Evolutionary conservation across 1,284 basidiomycete species (phyloP).

Genomic region (Blastosporella zonata): DNA sequence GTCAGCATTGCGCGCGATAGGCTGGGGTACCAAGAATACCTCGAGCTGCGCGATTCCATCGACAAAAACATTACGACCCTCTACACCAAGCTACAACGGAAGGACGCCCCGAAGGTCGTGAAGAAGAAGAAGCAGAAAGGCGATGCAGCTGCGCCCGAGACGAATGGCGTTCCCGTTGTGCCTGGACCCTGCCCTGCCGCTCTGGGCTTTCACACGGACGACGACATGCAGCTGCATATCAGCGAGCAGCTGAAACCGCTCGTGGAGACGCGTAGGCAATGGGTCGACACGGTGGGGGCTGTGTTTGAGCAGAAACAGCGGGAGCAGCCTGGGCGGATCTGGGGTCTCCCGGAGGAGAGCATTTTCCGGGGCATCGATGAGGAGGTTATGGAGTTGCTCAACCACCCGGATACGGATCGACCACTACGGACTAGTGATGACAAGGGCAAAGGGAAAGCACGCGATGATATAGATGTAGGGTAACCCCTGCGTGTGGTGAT

Average conservation of each 20-base stretch:
- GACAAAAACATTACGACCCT: slow-evolving; percentile 78
- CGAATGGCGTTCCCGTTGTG: slow-evolving; percentile 30
- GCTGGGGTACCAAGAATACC: slow-evolving; percentile 87
- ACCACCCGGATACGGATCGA: background rate
- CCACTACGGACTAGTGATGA: slow-evolving; percentile 26
- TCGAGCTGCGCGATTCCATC: slow-evolving; percentile 74
- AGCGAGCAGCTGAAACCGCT: slow-evolving; percentile 68
- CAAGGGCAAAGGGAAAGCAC: slow-evolving; percentile 45
- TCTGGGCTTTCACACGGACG: slow-evolving; percentile 64
- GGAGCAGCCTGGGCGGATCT: slow-evolving; percentile 63
- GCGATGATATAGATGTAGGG: slow-evolving; percentile 55
- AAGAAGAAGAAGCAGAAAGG: slow-evolving; percentile 69
- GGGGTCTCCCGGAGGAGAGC: slow-evolving; percentile 71
- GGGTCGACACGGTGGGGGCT: slow-evolving; percentile 68
- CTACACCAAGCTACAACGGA: slow-evolving; percentile 73
- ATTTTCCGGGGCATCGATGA: slow-evolving; percentile 74
- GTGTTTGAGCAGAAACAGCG: slow-evolving; percentile 67
- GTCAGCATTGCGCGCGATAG: slow-evolving; percentile 80
- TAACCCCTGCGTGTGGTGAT: slow-evolving; percentile 25
- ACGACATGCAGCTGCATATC: slow-evolving; percentile 63
- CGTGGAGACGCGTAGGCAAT: slow-evolving; percentile 67
- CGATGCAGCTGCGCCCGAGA: slow-evolving; percentile 1
- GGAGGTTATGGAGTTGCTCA: slow-evolving; percentile 42
- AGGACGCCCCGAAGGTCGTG: slow-evolving; percentile 59
- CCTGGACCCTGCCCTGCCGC: slow-evolving; percentile 55